Percentiles rank a stretch among this genome's conserved stretches.
Conservation (phyloP, 306 rosid species). For the Ormosia semicastrata region DNA sequence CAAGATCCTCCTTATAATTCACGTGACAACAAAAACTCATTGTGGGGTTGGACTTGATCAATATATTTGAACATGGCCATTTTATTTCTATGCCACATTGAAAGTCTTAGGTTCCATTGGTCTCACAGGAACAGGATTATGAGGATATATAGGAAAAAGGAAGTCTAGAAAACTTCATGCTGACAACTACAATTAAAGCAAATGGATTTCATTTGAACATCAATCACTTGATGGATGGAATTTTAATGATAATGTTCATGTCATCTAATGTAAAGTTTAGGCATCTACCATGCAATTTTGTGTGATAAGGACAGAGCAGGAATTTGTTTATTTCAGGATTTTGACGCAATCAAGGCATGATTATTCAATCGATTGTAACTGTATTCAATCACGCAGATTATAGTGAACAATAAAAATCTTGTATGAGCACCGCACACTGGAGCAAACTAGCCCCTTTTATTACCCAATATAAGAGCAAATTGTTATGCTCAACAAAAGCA, state of each 20-base stretch:
- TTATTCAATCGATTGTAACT: neutral
- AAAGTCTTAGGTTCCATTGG: neutral
- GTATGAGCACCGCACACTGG: no score
- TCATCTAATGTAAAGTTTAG: neutral
- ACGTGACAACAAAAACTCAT: constrained; percentile 28
- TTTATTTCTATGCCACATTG: neutral
- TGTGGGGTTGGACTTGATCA: constrained; percentile 58
- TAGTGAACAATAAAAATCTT: neutral
- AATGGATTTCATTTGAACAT: neutral
- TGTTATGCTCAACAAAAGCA: neutral
- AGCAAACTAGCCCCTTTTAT: no score
- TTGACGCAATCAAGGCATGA: neutral
- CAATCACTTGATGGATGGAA: neutral
- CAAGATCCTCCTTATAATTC: constrained; percentile 48
- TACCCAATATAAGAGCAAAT: neutral
- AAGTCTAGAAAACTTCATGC: neutral
- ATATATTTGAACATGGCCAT: constrained; percentile 38
- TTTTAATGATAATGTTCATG: neutral
- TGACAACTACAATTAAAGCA: neutral
- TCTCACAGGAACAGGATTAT: neutral
- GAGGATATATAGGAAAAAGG: neutral
- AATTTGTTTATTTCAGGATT: neutral
- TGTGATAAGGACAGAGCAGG: neutral
- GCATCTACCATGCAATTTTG: neutral
- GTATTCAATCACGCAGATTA: neutral